phyloP scores from a whole-genome alignment of 768 basidiomycete genomes.

The Tricholoma hemisulphureum region DNA sequence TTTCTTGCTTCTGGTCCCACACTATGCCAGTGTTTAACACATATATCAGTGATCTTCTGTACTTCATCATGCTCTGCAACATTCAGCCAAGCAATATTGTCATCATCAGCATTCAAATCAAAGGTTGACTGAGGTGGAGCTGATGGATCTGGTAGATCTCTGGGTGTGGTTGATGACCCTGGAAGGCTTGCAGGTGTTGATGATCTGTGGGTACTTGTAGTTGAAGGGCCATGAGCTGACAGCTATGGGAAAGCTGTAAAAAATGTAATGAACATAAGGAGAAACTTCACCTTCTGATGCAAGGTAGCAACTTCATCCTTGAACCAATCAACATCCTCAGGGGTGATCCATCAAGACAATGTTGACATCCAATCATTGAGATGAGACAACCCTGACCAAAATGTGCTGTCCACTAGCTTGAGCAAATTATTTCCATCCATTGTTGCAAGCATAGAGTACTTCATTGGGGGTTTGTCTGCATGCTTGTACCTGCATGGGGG shows the following conservation, averaged over 20 bases:
- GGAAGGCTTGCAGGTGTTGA: background rate
- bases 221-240: background rate
- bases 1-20: slow-evolving; percentile 11
- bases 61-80: slow-evolving; percentile 11
- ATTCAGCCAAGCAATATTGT: slow-evolving; percentile 19
- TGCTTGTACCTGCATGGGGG: background rate
- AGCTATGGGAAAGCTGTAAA: background rate
- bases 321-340: background rate
- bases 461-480: background rate
- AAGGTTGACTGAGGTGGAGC: background rate
- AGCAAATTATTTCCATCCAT: background rate
- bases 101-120: background rate
- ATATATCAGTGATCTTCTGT: slow-evolving; percentile 8
- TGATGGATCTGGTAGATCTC: background rate
- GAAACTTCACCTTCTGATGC: background rate
- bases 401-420: background rate
- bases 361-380: background rate
- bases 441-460: background rate
- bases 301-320: background rate
- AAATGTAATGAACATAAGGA: background rate
- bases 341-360: background rate
- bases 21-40: slow-evolving; percentile 14
- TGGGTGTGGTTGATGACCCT: background rate
- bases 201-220: background rate
- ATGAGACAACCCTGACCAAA: background rate